Conservation (phyloP, 306 rosid genomes). For the Casuarina glauca region DNA sequence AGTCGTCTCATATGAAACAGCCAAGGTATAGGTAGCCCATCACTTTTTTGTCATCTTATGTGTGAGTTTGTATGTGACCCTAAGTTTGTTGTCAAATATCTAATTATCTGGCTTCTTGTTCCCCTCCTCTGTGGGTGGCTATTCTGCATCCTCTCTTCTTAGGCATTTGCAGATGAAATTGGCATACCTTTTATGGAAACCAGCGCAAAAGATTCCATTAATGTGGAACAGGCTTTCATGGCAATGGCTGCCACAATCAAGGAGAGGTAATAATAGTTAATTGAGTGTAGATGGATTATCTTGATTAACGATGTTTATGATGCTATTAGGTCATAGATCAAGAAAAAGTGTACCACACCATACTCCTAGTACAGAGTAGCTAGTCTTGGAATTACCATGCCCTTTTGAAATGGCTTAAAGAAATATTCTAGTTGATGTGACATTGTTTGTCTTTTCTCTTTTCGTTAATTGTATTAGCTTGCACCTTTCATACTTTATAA, state of each 20-base stretch:
- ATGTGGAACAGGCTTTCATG: constrained; percentile 60
- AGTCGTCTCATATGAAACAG: constrained; percentile 54
- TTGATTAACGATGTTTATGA: no score
- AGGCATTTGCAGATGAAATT: constrained; percentile 54
- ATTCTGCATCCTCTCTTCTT: background rate
- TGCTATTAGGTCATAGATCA: no score
- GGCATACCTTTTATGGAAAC: constrained; percentile 62
- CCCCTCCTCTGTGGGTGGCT: background rate
- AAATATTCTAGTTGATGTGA: no score
- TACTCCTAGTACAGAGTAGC: no score
- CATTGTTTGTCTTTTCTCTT: no score
- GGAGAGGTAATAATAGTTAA: constrained; percentile 29
- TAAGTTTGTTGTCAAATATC: no score
- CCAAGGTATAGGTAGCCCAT: constrained; percentile 37
- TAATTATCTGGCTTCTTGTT: constrained; percentile 10
- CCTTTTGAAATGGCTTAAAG: no score
- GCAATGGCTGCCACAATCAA: constrained; percentile 59
- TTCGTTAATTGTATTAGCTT: no score
- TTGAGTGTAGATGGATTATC: no score
- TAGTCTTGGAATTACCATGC: no score
- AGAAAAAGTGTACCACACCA: no score
- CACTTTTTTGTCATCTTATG: background rate
- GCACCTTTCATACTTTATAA: no score
- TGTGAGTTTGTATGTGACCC: background rate
- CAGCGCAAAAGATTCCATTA: constrained; percentile 57